Base-by-base conservation (phyloP, 164 flowering plant genomes). In the Umbilicus rupestris region DNA sequence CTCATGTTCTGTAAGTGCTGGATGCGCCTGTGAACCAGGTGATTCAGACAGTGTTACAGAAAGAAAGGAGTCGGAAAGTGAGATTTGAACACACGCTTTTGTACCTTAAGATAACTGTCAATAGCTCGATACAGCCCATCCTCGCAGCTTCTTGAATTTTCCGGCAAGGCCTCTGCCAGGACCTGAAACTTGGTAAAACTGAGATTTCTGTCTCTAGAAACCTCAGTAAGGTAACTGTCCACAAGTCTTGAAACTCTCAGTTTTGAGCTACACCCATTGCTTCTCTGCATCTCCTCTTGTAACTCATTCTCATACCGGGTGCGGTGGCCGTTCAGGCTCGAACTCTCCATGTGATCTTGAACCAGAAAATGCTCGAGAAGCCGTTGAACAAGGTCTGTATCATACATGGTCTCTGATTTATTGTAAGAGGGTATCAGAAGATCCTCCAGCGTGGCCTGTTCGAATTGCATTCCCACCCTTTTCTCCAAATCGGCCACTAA, bases 1-100 rank as follows among this genome's bases (percentile, higher is more conserved):
- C 73, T 95, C 97, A 47, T 92, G 96, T 79, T 95, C 97, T 0
- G 96, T 77, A 9, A 95, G 89, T 26, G 87, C 82, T 55, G 96
- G 97, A 76, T 95, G 97, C 1, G 97, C 97, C 99, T 95, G 81
- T n/a, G 6, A 47, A 47, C 12, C 24, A n/a, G 8, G n/a, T n/a
- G n/a, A n/a, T n/a, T n/a, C n/a, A n/a, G 6, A n/a, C n/a, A 47
- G 2, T 5, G 22, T 7, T 9, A 24, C 58, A 22, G 14, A 26
- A 10, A 24, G 1, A 22, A 26, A 7, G 24, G 29, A 24, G 9
- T 41, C 2, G 58, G 1, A 52, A 47, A 24, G 24, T 52, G 58
- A 30, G 14, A 52, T 52, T 52, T 52, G 10, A 47, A 47, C 24
- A 2, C 15, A 41, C 14, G 29, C 14, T 7, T 2, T 24, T 7